Evolutionary conservation across 2,329 filamentous ascomycete genomes (phyloP).

Genomic region (Monilinia fructigena): DNA sequence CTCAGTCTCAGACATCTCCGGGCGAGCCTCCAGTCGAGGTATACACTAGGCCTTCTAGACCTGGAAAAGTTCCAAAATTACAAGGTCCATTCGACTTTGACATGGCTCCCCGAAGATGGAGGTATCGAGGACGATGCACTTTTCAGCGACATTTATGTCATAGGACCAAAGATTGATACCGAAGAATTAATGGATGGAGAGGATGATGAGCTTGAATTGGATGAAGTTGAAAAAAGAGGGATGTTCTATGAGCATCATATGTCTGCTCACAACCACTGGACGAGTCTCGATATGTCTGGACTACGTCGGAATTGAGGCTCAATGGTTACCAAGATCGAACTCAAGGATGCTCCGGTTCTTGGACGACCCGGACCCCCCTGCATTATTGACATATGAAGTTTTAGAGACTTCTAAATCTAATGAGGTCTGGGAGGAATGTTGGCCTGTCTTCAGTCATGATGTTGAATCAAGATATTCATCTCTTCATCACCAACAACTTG

Average conservation of each 20-base stretch:
- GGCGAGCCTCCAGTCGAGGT: slow-evolving; percentile 55
- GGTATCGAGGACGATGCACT: slow-evolving; percentile 57
- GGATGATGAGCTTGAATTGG: slow-evolving; percentile 54
- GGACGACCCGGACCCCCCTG: slow-evolving; percentile 45
- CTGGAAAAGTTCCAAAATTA: slow-evolving; percentile 57
- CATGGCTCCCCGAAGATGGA: slow-evolving; percentile 45
- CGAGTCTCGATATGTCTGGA: slow-evolving; percentile 62
- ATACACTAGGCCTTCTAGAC: slow-evolving; percentile 56
- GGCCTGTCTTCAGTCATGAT: slow-evolving; percentile 63
- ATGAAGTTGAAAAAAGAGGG: slow-evolving; percentile 57
- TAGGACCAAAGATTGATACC: slow-evolving; percentile 60
- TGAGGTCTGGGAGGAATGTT: slow-evolving; percentile 56
- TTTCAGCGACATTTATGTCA: slow-evolving; percentile 61
- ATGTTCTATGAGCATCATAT: slow-evolving; percentile 58
- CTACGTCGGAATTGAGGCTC: slow-evolving; percentile 61
- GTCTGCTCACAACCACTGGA: slow-evolving; percentile 59
- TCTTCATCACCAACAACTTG: slow-evolving; percentile 61
- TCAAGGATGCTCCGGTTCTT: slow-evolving; percentile 46
- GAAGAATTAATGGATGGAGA: slow-evolving; percentile 63
- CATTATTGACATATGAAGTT: slow-evolving; percentile 60
- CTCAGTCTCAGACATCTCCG: slow-evolving; percentile 49
- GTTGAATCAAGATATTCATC: slow-evolving; percentile 61
- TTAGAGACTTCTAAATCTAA: slow-evolving; percentile 57
- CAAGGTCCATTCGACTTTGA: slow-evolving; percentile 62
- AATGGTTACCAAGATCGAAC: slow-evolving; percentile 60